phyloP scores from a whole-genome alignment of 768 basidiomycete species.

The Tremella mesenterica region DNA sequence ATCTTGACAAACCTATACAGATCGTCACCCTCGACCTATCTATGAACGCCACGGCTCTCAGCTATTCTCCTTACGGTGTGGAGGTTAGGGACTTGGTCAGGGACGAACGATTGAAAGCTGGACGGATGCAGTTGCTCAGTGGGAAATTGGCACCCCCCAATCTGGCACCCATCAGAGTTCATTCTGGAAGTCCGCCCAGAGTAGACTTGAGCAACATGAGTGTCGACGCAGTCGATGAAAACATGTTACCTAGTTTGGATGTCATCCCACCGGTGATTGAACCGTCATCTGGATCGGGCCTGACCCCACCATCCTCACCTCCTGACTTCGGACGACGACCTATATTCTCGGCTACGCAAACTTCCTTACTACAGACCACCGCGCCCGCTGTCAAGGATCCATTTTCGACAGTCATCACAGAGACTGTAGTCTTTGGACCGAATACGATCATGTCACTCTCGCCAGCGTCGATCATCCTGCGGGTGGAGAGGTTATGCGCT shows the following conservation, averaged over 20 bases:
- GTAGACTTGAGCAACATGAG: not conserved
- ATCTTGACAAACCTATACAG: constrained; percentile 56
- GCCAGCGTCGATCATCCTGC: constrained; percentile 20
- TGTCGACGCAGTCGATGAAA: not conserved
- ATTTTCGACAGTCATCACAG: constrained; percentile 30
- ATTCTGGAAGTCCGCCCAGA: not conserved
- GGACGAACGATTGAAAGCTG: constrained; percentile 26
- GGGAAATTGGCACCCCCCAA: constrained; percentile 10
- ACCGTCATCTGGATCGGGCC: constrained; percentile 38
- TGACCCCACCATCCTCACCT: constrained; percentile 41
- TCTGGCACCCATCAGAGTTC: not conserved
- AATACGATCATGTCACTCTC: constrained; percentile 34
- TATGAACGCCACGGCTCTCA: constrained; percentile 25
- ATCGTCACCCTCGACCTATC: constrained; percentile 52
- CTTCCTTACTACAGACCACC: constrained; percentile 20
- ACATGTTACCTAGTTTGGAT: not conserved
- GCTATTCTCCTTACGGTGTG: constrained; percentile 41
- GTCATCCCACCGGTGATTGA: constrained; percentile 17
- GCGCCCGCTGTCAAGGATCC: constrained; percentile 10
- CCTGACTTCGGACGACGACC: constrained; percentile 16
- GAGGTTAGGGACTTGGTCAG: constrained; percentile 26
- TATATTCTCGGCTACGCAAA: constrained; percentile 20
- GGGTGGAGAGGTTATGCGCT: constrained; percentile 22
- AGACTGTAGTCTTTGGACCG: constrained; percentile 30
- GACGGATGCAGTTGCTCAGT: constrained; percentile 21